A percentile compares a stretch with the other conserved stretches of the same genome.
phyloP scores from a whole-genome alignment of 139 green algal genomes.

The Chlorella sorokiniana region DNA sequence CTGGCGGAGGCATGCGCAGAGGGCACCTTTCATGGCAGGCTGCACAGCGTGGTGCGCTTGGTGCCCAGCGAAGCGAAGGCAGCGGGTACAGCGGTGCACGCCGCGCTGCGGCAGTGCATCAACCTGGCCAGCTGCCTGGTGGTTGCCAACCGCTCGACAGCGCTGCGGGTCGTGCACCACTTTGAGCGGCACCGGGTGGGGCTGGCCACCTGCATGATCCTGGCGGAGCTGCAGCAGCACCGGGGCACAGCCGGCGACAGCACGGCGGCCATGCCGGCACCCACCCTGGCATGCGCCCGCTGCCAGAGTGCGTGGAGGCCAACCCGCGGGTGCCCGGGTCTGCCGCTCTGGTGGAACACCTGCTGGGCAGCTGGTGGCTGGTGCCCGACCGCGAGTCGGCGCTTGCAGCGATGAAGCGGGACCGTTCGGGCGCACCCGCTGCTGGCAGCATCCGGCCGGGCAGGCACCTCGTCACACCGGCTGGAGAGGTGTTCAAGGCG shows the following conservation, averaged over 20 bases:
- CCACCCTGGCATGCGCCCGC: neutral
- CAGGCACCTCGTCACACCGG: slow-evolving; percentile 6
- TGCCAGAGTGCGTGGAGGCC: slow-evolving; percentile 1
- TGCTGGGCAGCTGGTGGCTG: slow-evolving; percentile 62
- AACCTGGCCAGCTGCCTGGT: slow-evolving; percentile 54
- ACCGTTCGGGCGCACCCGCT: neutral
- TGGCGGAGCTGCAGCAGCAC: slow-evolving; percentile 5
- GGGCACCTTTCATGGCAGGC: slow-evolving; percentile 45
- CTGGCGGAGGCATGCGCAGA: slow-evolving; percentile 13
- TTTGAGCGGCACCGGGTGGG: slow-evolving; percentile 44
- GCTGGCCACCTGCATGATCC: slow-evolving; percentile 59
- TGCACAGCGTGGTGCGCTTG: slow-evolving; percentile 48
- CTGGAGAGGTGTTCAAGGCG: slow-evolving; percentile 71
- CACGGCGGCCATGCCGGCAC: neutral
- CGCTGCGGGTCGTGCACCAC: slow-evolving; percentile 39
- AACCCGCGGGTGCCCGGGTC: neutral
- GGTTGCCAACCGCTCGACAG: slow-evolving; percentile 41
- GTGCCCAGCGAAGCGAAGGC: neutral
- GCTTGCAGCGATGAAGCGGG: slow-evolving; percentile 3
- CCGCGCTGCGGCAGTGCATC: slow-evolving; percentile 49
- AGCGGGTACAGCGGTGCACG: slow-evolving; percentile 44
- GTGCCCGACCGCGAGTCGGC: slow-evolving; percentile 39
- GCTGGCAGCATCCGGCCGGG: neutral
- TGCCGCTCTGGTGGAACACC: slow-evolving; percentile 12
- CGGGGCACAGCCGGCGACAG: neutral